A percentile compares a stretch with the other conserved stretches of the same genome.
phyloP scores from a whole-genome alignment of 2,329 filamentous ascomycete species.

The Exophiala sp. region DNA sequence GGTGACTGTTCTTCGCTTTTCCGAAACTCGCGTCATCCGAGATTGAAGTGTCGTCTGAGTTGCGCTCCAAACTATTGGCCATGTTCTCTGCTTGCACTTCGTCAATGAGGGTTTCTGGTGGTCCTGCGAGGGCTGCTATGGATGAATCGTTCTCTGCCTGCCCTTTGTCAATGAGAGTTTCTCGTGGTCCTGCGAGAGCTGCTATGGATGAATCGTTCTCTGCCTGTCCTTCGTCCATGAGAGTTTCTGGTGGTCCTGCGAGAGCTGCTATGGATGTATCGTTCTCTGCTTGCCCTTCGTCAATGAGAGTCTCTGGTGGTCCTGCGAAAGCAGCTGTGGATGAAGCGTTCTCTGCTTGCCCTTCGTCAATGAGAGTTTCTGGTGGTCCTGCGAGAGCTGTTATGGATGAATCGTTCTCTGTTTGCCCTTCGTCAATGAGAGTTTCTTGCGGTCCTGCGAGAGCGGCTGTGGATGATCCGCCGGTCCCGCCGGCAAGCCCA shows the following conservation, averaged over 20 bases:
- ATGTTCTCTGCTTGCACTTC: conserved; percentile 6
- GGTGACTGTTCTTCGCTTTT: neutral
- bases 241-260: conserved; percentile 1
- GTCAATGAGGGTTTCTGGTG: conserved; percentile 20
- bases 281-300: too few species aligned
- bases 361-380: conserved; percentile 8
- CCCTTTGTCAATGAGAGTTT: conserved; percentile 8
- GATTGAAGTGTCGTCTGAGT: neutral
- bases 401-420: neutral
- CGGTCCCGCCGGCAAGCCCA: neutral
- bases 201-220: neutral
- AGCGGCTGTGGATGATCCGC: neutral
- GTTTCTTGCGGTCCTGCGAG: neutral
- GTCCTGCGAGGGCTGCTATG: neutral
- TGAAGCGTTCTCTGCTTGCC: too few species aligned
- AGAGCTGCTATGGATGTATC: neutral
- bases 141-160: too few species aligned
- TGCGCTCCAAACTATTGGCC: neutral
- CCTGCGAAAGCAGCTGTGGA: neutral
- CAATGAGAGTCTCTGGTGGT: conserved; percentile 4
- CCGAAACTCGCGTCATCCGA: conserved; percentile 3
- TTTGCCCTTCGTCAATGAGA: conserved; percentile 9
- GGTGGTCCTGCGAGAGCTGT: neutral
- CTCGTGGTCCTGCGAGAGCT: neutral
- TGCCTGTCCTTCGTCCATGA: too few species aligned